Evolutionary conservation across 805 yeast species (phyloP), one percentile per base, ranked within the genome.

Genomic region (Myxozyma mucilagina): DNA sequence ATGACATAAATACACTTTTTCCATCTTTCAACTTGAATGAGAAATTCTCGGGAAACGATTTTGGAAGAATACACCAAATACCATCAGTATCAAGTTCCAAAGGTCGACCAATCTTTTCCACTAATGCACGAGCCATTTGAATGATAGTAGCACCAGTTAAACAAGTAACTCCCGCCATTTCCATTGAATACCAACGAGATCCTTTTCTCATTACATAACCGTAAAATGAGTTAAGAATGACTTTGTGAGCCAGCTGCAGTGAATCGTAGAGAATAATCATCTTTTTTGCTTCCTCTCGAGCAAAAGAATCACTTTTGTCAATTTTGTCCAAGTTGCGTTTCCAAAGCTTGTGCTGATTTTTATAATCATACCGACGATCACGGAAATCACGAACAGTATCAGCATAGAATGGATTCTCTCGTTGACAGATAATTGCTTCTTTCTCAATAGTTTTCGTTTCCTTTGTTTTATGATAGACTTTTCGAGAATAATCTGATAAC

Each of bases 151-250:
- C 97, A 56, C 99, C 99, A 0, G 99, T 94, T 52, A 92, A 80
- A 80, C 99, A 96, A 0, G 99, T 94, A 18, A 94, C 94, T 65
- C 99, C 99, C 0, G 99, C 99, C 99, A 96, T 94, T 74, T 94
- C 99, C 94, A 94, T 91, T 0, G 99, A 94, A 70, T 92, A 94
- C 99, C 99, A 94, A 62, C 99, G 82, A 0, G 99, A 94, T 43
- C 99, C 99, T 70, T 94, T 94, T 75, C 99, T 84, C 99, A 94
- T 94, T 13, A 94, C 99, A 70, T 94, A 94, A 53, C 99, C 99
- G 70, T 94, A 94, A 72, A 94, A 94, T 0, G 98, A 93, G 71
- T 94, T 94, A 70, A 94, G 80, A 76, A 94, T 94, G 71, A 93
- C 97, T 71, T 94, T 94, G 74, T 94, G 98, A 0, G 99, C 99